phyloP scores from a whole-genome alignment of 345 rosid genomes.

The Populus simonii region DNA sequence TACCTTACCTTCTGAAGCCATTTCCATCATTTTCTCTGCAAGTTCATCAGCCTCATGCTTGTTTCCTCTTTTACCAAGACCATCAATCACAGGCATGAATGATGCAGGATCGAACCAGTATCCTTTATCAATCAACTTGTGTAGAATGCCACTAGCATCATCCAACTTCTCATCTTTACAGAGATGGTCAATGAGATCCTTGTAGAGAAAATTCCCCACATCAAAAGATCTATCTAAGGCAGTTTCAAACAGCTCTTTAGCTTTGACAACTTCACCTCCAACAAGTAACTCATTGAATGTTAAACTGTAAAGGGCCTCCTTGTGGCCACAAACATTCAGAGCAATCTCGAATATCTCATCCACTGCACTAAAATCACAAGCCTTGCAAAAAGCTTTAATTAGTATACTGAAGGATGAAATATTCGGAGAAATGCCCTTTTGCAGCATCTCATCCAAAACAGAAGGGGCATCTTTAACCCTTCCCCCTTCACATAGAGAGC shows the following conservation, averaged over 20 bases:
- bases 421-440: slow-evolving; percentile 67
- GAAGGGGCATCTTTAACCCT: slow-evolving; percentile 73
- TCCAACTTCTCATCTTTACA: slow-evolving; percentile 65
- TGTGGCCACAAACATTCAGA: slow-evolving; percentile 72
- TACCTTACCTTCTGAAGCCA: slow-evolving; percentile 54
- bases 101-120: slow-evolving; percentile 76
- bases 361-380: slow-evolving; percentile 56
- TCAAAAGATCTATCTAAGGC: slow-evolving; percentile 63
- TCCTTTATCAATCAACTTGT: slow-evolving; percentile 63
- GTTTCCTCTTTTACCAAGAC: slow-evolving; percentile 56
- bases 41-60: slow-evolving; percentile 70
- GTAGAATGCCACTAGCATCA: slow-evolving; percentile 57
- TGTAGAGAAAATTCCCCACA: slow-evolving; percentile 60
- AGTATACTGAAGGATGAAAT: slow-evolving; percentile 64
- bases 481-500: slow-evolving; percentile 73
- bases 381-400: slow-evolving; percentile 72
- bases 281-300: slow-evolving; percentile 75
- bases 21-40: slow-evolving; percentile 83
- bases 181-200: slow-evolving; percentile 63
- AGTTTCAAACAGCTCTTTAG: slow-evolving; percentile 65
- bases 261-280: slow-evolving; percentile 58
- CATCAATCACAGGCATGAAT: slow-evolving; percentile 90
- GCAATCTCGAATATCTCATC: slow-evolving; percentile 80
- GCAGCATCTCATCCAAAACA: slow-evolving; percentile 81
- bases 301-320: slow-evolving; percentile 70